phyloP scores from a whole-genome alignment of 805 yeast species.

The Debaryomyces castellii region DNA sequence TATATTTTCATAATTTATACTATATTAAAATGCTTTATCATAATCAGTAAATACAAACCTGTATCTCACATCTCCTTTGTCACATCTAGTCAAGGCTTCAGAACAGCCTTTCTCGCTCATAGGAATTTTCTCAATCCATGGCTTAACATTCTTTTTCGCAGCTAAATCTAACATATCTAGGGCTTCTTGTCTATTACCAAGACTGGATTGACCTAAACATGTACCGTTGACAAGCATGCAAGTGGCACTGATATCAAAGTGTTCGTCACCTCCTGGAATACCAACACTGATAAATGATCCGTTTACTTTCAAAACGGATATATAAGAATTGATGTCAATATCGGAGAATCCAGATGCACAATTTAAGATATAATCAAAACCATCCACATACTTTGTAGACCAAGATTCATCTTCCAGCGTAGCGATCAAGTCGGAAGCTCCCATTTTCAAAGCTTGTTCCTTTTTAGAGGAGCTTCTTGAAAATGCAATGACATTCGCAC shows the following conservation, averaged over 20 bases:
- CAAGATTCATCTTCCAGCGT: constrained; percentile 50
- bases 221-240: constrained; percentile 41
- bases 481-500: constrained; percentile 56
- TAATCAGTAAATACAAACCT: constrained; percentile 60
- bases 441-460: constrained; percentile 28
- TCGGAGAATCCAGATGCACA: constrained; percentile 39
- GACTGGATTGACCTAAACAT: constrained; percentile 37
- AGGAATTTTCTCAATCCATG: constrained; percentile 64
- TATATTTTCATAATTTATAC: no score
- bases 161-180: constrained; percentile 65
- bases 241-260: constrained; percentile 47
- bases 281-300: constrained; percentile 66
- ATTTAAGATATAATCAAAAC: constrained; percentile 53
- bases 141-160: constrained; percentile 53
- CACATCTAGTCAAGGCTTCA: constrained; percentile 52
- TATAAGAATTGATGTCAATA: background rate
- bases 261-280: constrained; percentile 51
- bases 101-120: constrained; percentile 52
- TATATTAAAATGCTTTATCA: constrained; percentile 38
- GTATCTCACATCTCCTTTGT: constrained; percentile 57
- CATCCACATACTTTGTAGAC: constrained; percentile 24
- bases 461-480: constrained; percentile 28
- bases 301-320: constrained; percentile 47
- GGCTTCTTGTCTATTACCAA: constrained; percentile 57
- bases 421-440: constrained; percentile 43